These are phyloP conservation scores for Lactarius sanguifluus DNA, from an alignment of 768 basidiomycete species.

Conservation along the genomic window DNA sequence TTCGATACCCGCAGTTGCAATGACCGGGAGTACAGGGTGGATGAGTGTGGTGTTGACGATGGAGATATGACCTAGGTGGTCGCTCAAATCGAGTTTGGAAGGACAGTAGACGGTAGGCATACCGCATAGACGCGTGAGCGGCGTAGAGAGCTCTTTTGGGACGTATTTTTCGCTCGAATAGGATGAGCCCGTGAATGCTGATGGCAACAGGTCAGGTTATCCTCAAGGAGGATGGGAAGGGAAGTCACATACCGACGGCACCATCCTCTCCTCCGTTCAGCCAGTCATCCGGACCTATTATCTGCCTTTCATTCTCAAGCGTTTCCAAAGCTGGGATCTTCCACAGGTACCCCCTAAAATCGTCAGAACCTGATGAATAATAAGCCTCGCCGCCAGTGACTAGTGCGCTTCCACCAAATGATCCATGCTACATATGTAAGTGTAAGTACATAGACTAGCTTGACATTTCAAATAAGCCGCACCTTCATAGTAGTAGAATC, in stretches of 20 bases:
- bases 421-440: conserved; percentile 55
- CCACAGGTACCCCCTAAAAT: conserved; percentile 81
- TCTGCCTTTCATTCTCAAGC: conserved; percentile 47
- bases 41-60: conserved; percentile 75
- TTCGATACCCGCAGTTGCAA: conserved; percentile 75
- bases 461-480: not conserved
- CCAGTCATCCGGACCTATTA: conserved; percentile 52
- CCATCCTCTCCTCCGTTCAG: conserved; percentile 34
- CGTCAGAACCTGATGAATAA: conserved; percentile 79
- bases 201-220: conserved; percentile 12
- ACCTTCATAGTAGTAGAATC: conserved; percentile 84
- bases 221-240: not conserved
- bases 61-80: conserved; percentile 59
- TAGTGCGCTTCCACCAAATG: conserved; percentile 57
- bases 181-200: conserved; percentile 31
- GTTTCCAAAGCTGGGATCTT: conserved; percentile 54
- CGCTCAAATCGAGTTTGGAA: not conserved
- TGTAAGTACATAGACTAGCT: not conserved
- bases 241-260: conserved; percentile 40
- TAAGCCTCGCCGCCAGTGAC: conserved; percentile 53
- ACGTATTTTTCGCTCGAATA: conserved; percentile 46
- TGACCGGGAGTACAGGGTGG: conserved; percentile 66
- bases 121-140: conserved; percentile 62
- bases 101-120: conserved; percentile 16
- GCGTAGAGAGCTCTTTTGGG: conserved; percentile 63